Conservation (phyloP, 2,329 filamentous ascomycete genomes). For the Diaporthe sp. region DNA sequence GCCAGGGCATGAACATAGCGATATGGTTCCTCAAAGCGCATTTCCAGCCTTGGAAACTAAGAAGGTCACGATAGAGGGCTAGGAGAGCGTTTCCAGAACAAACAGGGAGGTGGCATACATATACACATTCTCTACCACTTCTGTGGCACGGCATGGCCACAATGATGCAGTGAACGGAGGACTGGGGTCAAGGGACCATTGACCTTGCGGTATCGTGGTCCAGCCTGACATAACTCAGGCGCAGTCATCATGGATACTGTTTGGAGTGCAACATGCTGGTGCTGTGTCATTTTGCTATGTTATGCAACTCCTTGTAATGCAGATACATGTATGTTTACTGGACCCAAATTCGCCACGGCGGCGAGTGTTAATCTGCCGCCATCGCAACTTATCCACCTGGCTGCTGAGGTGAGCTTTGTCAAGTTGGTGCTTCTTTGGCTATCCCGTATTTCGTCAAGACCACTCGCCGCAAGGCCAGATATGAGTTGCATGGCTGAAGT, state of each 20-base stretch:
- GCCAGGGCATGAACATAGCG: too few relatives aligned
- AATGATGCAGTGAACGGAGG: too few relatives aligned
- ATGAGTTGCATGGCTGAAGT: slow-evolving; percentile 60
- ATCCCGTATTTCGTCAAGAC: slow-evolving; percentile 63
- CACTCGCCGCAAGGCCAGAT: slow-evolving; percentile 55
- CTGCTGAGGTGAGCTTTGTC: too few relatives aligned
- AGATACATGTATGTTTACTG: not conserved
- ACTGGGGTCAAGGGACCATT: not conserved
- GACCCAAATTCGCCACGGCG: not conserved
- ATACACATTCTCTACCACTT: not conserved
- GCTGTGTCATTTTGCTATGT: not conserved
- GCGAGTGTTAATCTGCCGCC: slow-evolving; percentile 24
- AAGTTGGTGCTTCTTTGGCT: slow-evolving; percentile 58
- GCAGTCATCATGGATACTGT: not conserved
- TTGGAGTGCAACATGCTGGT: not conserved
- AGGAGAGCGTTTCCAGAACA: not conserved
- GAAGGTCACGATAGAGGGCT: not conserved
- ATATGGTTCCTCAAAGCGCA: not conserved
- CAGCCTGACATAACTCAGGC: too few relatives aligned
- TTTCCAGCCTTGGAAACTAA: not conserved
- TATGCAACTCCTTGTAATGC: not conserved
- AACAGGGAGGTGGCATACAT: not conserved
- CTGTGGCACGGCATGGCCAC: not conserved
- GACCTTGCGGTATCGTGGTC: not conserved
- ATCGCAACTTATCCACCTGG: too few relatives aligned